Percentiles rank a stretch among this genome's conserved stretches.
Conservation (phyloP, 352 stramenopile species). For the Blastocystis sp. region DNA sequence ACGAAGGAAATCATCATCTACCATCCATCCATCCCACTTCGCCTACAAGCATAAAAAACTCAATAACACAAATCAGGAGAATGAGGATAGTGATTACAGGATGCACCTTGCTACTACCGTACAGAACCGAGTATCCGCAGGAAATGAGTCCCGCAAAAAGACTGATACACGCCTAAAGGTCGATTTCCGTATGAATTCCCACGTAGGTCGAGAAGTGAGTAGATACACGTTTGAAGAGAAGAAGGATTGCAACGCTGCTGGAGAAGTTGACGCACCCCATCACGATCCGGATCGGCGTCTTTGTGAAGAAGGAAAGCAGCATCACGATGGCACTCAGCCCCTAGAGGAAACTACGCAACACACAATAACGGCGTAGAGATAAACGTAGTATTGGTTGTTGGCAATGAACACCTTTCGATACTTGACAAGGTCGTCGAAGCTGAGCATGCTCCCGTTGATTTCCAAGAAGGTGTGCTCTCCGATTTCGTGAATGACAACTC, state of each 20-base stretch:
- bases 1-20: background rate
- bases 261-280: background rate
- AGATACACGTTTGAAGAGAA: background rate
- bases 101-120: background rate
- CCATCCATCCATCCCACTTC: background rate
- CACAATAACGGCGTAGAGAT: background rate
- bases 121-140: background rate
- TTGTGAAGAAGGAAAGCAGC: slow-evolving; percentile 21
- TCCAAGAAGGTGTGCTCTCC: background rate
- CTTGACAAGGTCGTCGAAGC: background rate
- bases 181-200: background rate
- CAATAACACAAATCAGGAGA: background rate
- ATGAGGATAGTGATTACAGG: background rate
- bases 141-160: background rate
- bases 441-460: slow-evolving; percentile 10
- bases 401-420: slow-evolving; percentile 53
- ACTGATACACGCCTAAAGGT: background rate
- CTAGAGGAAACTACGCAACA: background rate
- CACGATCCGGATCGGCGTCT: background rate
- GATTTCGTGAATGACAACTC: slow-evolving; percentile 35
- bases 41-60: background rate
- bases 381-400: slow-evolving; percentile 35
- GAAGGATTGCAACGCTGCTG: background rate
- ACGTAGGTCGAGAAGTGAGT: background rate
- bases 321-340: background rate